Conservation (phyloP, 306 rosid species). For the Cercis canadensis region DNA sequence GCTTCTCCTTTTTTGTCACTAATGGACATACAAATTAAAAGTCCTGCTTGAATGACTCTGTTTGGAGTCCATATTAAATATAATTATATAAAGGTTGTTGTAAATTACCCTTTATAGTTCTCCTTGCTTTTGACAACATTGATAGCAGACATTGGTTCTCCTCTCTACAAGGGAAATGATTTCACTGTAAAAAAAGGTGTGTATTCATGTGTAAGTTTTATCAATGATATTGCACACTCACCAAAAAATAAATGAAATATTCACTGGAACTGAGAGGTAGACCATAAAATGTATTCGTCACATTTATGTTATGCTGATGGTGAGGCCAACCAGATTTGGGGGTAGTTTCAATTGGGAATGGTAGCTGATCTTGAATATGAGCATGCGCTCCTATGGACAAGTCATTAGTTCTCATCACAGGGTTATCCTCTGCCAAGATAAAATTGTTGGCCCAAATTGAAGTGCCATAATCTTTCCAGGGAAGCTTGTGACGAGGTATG, state of each 20-base stretch:
- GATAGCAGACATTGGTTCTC: conserved; percentile 69
- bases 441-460: conserved; percentile 33
- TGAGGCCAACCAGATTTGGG: conserved; percentile 42
- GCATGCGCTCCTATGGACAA: conserved; percentile 19
- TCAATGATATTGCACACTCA: conserved; percentile 42
- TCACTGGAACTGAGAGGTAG: conserved; percentile 60
- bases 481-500: conserved; percentile 69
- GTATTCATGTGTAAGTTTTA: conserved; percentile 5
- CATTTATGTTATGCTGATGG: conserved; percentile 40
- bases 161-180: conserved; percentile 58
- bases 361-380: conserved; percentile 11
- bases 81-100: conserved; percentile 23
- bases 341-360: conserved; percentile 29
- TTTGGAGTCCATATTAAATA: not conserved
- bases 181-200: conserved; percentile 26
- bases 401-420: conserved; percentile 20
- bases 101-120: conserved; percentile 57
- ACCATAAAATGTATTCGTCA: conserved; percentile 51
- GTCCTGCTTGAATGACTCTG: conserved; percentile 10
- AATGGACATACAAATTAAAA: not conserved
- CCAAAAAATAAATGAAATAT: conserved; percentile 68
- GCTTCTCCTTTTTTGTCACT: not conserved
- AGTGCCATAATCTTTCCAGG: conserved; percentile 53
- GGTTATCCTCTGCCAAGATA: conserved; percentile 28
- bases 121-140: conserved; percentile 51